These are phyloP conservation scores for Neofusicoccum kwambonambiense DNA, from an alignment of 2,329 filamentous ascomycete genomes.

Conservation along the genomic window DNA sequence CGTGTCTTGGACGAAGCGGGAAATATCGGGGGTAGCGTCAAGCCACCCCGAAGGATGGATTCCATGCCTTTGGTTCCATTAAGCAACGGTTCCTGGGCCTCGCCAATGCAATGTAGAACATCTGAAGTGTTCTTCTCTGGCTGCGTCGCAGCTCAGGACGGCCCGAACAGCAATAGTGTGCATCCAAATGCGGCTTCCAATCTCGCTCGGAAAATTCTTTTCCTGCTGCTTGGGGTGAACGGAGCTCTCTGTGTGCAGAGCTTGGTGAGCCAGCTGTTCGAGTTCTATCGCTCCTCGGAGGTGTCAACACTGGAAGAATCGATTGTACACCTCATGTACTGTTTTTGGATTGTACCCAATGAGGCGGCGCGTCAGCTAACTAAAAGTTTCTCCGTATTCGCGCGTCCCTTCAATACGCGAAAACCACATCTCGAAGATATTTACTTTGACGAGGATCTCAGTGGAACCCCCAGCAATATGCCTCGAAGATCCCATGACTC, in stretches of 20 bases:
- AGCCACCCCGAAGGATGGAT: neutral
- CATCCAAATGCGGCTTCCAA: neutral
- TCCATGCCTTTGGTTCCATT: neutral
- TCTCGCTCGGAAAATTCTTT: neutral
- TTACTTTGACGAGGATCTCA: no score
- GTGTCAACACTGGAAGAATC: neutral
- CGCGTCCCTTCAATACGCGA: no score
- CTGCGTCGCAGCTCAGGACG: neutral
- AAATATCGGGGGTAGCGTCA: no score
- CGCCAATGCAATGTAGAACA: slow-evolving; percentile 26
- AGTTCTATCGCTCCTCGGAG: neutral
- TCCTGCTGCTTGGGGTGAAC: neutral
- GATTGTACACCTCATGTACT: neutral
- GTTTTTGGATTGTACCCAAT: neutral
- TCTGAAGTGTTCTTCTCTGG: slow-evolving; percentile 44
- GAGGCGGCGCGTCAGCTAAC: no score
- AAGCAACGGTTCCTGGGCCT: neutral
- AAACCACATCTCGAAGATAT: no score
- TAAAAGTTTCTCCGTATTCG: no score
- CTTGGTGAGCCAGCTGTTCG: no score
- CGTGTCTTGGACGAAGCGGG: no score
- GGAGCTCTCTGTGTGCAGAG: no score
- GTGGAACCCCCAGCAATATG: no score
- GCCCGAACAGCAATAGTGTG: neutral
- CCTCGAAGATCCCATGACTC: neutral